A percentile compares a stretch with the other conserved stretches of the same genome.
phyloP scores from a whole-genome alignment of 108 stramenopile genomes.

The Cyclotella kingstonii region DNA sequence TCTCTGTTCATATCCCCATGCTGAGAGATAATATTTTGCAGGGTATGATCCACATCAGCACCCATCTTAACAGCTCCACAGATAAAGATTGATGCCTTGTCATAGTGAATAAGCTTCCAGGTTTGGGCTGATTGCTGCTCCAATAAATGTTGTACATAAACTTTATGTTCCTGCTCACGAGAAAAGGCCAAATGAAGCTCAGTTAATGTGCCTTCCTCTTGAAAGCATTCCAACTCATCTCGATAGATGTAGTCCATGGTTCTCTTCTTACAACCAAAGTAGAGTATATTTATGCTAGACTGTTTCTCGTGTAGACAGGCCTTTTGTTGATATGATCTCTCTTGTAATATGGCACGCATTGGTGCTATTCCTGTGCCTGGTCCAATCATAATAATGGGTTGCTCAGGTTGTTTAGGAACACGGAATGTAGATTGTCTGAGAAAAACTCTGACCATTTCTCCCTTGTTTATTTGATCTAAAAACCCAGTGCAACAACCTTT shows the following conservation, averaged over 20 bases:
- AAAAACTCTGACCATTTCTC: slow-evolving; percentile 72
- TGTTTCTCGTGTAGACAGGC: slow-evolving; percentile 11
- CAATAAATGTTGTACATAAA: slow-evolving; percentile 95
- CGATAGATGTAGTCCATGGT: slow-evolving; percentile 90
- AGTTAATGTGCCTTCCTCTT: slow-evolving; percentile 63
- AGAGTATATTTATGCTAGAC: slow-evolving; percentile 77
- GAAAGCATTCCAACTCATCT: slow-evolving; percentile 78
- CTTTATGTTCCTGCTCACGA: slow-evolving; percentile 80
- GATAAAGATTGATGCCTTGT: slow-evolving; percentile 77
- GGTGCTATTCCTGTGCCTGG: slow-evolving; percentile 98
- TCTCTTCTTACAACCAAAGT: slow-evolving; percentile 94
- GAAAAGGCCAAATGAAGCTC: slow-evolving; percentile 88
- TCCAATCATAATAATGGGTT: slow-evolving; percentile 93
- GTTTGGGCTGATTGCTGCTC: slow-evolving; percentile 55
- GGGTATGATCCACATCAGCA: slow-evolving; percentile 72
- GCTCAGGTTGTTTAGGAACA: slow-evolving; percentile 55
- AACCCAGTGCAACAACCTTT: slow-evolving; percentile 88
- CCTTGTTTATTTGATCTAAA: slow-evolving; percentile 48
- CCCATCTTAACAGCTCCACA: slow-evolving; percentile 92
- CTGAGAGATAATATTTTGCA: slow-evolving; percentile 52
- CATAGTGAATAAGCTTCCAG: slow-evolving; percentile 62
- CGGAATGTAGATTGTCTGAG: slow-evolving; percentile 90
- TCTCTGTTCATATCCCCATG: slow-evolving; percentile 56
- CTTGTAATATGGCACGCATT: slow-evolving; percentile 93
- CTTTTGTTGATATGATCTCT: slow-evolving; percentile 59